phyloP scores from a whole-genome alignment of 2,329 filamentous ascomycete genomes.

The Ambrosiella beaveri region DNA sequence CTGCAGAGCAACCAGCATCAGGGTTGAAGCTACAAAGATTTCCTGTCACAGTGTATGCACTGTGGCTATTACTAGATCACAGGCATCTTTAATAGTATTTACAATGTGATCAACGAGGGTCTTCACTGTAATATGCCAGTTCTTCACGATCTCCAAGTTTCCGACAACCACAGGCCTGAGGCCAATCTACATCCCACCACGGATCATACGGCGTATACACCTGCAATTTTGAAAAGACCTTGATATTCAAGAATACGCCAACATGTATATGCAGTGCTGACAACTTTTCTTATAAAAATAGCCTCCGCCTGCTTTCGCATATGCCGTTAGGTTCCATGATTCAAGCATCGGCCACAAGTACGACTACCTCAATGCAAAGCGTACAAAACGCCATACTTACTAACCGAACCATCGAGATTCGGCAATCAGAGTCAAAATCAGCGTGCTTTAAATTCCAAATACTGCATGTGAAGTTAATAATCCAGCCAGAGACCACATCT shows the following conservation, averaged over 20 bases:
- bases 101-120: neutral
- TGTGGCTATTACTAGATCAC: neutral
- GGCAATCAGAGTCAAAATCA: too few species aligned
- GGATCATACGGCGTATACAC: neutral
- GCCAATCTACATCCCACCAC: neutral
- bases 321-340: neutral
- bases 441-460: too few species aligned
- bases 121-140: neutral
- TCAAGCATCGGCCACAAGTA: neutral
- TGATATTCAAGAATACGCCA: neutral
- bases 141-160: neutral
- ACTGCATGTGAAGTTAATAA: too few species aligned
- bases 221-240: neutral
- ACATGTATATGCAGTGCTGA: neutral
- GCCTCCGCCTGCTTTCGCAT: neutral
- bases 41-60: neutral
- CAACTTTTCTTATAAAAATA: neutral
- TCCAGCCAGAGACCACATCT: too few species aligned
- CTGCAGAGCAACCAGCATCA: conserved; percentile 7
- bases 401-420: too few species aligned
- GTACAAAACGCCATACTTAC: too few species aligned
- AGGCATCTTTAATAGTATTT: neutral
- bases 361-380: too few species aligned
- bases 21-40: neutral
- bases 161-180: neutral